These are phyloP conservation scores for Alloteropsis semialata DNA, from an alignment of 176 grass and related monocot genomes.

Conservation along the genomic window DNA sequence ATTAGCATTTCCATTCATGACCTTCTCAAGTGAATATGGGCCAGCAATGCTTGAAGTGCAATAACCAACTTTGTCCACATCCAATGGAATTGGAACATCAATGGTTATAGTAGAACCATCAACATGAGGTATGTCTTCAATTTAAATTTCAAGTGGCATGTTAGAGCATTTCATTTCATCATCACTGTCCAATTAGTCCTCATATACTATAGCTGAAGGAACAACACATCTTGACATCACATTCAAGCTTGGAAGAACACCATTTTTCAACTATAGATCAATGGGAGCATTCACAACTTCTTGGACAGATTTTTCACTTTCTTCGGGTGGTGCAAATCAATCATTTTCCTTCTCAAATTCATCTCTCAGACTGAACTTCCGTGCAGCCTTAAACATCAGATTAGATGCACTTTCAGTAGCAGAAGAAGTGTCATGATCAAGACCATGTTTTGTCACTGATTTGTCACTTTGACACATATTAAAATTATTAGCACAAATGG, in stretches of 20 bases:
- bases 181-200: neutral
- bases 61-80: neutral
- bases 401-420: neutral
- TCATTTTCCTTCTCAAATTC: neutral
- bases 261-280: neutral
- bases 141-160: neutral
- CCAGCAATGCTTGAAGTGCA: neutral
- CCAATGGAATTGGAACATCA: neutral
- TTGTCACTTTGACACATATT: accelerated
- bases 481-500: neutral
- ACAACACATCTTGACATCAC: neutral
- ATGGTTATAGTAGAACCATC: neutral
- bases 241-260: neutral
- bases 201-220: neutral
- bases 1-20: too few relatives aligned
- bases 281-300: neutral
- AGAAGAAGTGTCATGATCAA: neutral
- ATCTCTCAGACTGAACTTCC: neutral
- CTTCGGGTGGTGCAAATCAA: too few relatives aligned
- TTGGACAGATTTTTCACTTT: neutral
- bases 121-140: neutral
- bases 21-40: too few relatives aligned
- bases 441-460: neutral
- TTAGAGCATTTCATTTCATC: neutral
- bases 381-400: neutral